phyloP scores from a whole-genome alignment of 306 rosid genomes.

The Trifolium dubium region DNA sequence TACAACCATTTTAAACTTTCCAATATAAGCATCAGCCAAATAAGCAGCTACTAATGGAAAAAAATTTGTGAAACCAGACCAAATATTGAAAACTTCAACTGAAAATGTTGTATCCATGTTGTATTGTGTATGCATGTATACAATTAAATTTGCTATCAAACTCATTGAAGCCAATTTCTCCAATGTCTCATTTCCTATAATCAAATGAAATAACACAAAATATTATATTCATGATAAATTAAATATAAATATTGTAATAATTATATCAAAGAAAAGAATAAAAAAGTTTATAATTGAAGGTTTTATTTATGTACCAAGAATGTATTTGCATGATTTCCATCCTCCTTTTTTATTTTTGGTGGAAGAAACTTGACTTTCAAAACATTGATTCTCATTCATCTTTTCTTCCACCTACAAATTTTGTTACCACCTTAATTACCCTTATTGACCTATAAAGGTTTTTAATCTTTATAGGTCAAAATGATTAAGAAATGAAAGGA shows the following conservation, averaged over 20 bases:
- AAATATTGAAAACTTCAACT: conserved; percentile 57
- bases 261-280: conserved; percentile 15
- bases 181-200: conserved; percentile 67
- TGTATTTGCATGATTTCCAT: conserved; percentile 58
- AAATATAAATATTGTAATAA: not conserved
- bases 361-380: conserved; percentile 34
- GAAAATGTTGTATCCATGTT: conserved; percentile 55
- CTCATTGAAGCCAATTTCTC: conserved; percentile 81
- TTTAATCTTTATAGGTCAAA: not conserved
- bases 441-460: not conserved
- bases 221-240: not conserved
- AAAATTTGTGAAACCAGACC: conserved; percentile 66
- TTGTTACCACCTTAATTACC: not conserved
- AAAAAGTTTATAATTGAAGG: not conserved
- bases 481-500: conserved; percentile 2
- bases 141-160: conserved; percentile 56
- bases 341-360: conserved; percentile 46
- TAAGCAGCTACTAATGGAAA: conserved; percentile 63
- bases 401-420: not conserved
- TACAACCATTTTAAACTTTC: conserved; percentile 57
- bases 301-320: conserved; percentile 49
- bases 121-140: conserved; percentile 62
- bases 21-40: conserved; percentile 57
- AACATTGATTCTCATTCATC: conserved; percentile 32
- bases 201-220: conserved; percentile 8